A percentile compares a stretch with the other conserved stretches of the same genome.
Evolutionary conservation across 2,329 filamentous ascomycete genomes (phyloP).

Genomic region (Tolypocladium album): DNA sequence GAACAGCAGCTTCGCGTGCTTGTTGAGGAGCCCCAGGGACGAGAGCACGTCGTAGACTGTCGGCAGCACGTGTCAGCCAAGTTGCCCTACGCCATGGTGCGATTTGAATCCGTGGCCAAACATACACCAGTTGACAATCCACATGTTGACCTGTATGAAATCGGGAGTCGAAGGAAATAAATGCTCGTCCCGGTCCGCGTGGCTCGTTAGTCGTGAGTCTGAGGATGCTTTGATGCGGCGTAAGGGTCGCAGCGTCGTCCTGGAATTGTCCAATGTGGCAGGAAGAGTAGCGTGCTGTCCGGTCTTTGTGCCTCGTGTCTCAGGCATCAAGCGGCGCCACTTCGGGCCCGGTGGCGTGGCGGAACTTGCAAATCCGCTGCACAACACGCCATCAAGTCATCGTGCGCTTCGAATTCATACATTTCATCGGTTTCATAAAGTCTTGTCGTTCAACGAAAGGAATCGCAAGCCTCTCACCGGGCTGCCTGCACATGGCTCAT

Average conservation of each 20-base stretch:
- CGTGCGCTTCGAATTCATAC: not conserved
- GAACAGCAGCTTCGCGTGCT: conserved; percentile 91
- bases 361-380: not conserved
- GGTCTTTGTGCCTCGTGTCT: conserved; percentile 2
- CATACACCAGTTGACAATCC: conserved; percentile 94
- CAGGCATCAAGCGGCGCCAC: conserved; percentile 1
- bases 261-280: conserved; percentile 2
- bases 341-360: not conserved
- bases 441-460: no score
- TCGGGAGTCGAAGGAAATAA: not conserved
- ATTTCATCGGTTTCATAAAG: not conserved
- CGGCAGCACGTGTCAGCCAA: conserved; percentile 22
- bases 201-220: not conserved
- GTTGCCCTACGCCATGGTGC: not conserved
- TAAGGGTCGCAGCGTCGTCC: not conserved
- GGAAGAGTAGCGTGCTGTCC: not conserved
- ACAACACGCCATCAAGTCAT: not conserved
- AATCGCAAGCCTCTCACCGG: no score
- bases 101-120: conserved; percentile 10
- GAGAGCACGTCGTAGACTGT: conserved; percentile 80
- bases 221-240: not conserved
- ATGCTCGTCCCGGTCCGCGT: not conserved
- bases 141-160: conserved; percentile 49
- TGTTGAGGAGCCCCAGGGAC: conserved; percentile 81
- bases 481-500: no score